Evolutionary conservation across 352 stramenopile species (phyloP).

Genomic region (Pythium graminicola): DNA sequence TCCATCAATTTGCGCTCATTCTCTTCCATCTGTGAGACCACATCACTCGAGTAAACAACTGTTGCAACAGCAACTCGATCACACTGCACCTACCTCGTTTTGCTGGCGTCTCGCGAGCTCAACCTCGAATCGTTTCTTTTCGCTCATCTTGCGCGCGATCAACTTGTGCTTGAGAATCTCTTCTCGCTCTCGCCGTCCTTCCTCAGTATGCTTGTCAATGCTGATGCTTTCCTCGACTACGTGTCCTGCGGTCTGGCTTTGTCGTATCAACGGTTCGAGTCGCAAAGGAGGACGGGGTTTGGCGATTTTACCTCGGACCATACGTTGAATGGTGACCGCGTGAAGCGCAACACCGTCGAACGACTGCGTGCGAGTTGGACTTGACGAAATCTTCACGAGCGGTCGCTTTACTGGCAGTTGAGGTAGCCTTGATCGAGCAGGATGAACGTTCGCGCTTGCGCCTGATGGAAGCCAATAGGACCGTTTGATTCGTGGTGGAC

Average conservation of each 20-base stretch:
- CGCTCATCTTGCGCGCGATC: constrained; percentile 2
- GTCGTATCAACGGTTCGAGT: constrained; percentile 7
- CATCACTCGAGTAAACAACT: background rate
- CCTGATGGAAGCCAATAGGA: constrained; percentile 70
- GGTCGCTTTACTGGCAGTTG: constrained; percentile 1
- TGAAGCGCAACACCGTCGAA: constrained; percentile 1
- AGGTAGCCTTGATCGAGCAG: background rate
- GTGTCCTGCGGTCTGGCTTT: no score
- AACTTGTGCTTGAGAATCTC: constrained; percentile 6
- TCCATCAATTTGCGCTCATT: constrained; percentile 61
- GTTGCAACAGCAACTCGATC: background rate
- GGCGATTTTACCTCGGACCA: constrained; percentile 3
- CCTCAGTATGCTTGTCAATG: no score
- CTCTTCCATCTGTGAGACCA: constrained; percentile 36
- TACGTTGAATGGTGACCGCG: constrained; percentile 10
- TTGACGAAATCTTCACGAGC: background rate
- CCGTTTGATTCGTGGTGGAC: constrained; percentile 33
- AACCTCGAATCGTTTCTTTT: constrained; percentile 11
- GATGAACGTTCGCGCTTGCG: background rate
- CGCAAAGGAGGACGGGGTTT: constrained; percentile 10
- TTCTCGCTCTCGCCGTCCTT: constrained; percentile 5
- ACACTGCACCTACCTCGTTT: constrained; percentile 19
- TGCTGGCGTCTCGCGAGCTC: background rate
- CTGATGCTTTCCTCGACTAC: background rate
- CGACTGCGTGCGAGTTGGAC: background rate